These are phyloP conservation scores for Aphanoascus verrucosus DNA, from an alignment of 2,329 filamentous ascomycete species.

Conservation along the genomic window DNA sequence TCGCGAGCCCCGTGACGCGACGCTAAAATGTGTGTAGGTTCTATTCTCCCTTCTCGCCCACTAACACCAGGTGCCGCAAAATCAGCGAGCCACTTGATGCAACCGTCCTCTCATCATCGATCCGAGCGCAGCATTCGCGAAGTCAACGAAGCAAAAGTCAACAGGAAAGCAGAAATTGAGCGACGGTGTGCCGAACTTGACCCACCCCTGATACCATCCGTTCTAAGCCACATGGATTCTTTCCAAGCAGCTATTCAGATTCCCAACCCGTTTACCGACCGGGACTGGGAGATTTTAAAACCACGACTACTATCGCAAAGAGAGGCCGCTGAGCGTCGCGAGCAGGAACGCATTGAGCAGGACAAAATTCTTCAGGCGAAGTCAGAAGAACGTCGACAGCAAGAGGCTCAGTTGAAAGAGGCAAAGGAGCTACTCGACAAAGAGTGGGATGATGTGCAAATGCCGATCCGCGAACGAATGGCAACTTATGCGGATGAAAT, in stretches of 20 bases:
- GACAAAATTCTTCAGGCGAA: slow-evolving; percentile 37
- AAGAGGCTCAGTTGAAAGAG: slow-evolving; percentile 42
- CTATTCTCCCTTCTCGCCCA: slow-evolving; percentile 12
- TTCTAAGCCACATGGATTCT: slow-evolving; percentile 59
- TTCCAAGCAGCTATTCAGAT: slow-evolving; percentile 66
- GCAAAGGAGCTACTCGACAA: slow-evolving; percentile 52
- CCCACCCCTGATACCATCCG: slow-evolving; percentile 52
- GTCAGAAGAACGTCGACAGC: slow-evolving; percentile 37
- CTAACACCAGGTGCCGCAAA: slow-evolving; percentile 6
- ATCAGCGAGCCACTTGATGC: neutral
- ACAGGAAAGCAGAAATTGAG: slow-evolving; percentile 60
- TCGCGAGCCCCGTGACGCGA: neutral
- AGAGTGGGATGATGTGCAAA: slow-evolving; percentile 61
- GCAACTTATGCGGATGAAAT: slow-evolving; percentile 58
- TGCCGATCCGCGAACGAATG: slow-evolving; percentile 55
- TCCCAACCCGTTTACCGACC: slow-evolving; percentile 55
- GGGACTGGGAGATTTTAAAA: slow-evolving; percentile 58
- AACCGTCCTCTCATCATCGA: slow-evolving; percentile 15
- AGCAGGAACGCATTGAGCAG: slow-evolving; percentile 42
- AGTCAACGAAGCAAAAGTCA: slow-evolving; percentile 52
- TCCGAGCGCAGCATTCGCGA: slow-evolving; percentile 50
- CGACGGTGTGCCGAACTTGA: slow-evolving; percentile 54
- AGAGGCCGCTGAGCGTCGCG: slow-evolving; percentile 50
- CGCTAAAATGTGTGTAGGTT: slow-evolving; percentile 6
- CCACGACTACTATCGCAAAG: slow-evolving; percentile 57